These are phyloP conservation scores for Yamagishiella unicocca DNA, from an alignment of 139 green algal species.

Conservation along the genomic window DNA sequence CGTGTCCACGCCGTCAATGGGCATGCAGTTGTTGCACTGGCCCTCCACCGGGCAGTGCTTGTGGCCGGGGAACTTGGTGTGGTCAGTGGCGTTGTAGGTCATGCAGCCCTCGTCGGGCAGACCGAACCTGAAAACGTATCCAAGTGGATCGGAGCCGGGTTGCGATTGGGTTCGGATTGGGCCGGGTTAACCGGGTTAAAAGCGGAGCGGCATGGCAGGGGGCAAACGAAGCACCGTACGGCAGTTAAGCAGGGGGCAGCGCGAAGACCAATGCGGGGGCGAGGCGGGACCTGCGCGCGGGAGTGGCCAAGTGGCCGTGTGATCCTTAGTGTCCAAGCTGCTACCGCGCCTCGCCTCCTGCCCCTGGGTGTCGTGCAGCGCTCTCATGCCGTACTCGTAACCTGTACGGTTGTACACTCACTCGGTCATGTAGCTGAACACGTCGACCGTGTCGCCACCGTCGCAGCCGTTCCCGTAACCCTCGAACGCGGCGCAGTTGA, in stretches of 20 bases:
- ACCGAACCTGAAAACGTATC: conserved; percentile 39
- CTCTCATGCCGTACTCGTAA: neutral
- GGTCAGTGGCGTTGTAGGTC: conserved; percentile 61
- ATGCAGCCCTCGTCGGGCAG: conserved; percentile 71
- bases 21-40: conserved; percentile 71
- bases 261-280: too few relatives aligned
- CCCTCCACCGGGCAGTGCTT: conserved; percentile 43
- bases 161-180: neutral
- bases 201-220: too few relatives aligned
- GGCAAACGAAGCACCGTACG: too few relatives aligned
- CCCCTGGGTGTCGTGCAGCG: too few relatives aligned
- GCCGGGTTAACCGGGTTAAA: too few relatives aligned
- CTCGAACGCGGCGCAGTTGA: conserved; percentile 63
- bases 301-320: too few relatives aligned
- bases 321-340: too few relatives aligned
- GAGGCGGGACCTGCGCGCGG: too few relatives aligned
- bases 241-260: too few relatives aligned
- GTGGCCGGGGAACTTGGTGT: conserved; percentile 33
- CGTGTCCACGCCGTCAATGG: conserved; percentile 30
- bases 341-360: too few relatives aligned
- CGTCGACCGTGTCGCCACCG: conserved; percentile 63
- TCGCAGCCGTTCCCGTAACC: conserved; percentile 64
- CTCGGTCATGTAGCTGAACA: conserved; percentile 65
- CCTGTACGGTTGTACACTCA: conserved; percentile 1
- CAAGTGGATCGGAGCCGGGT: neutral